Conservation (phyloP, 2,329 filamentous ascomycete species). For the Fusarium luffae region DNA sequence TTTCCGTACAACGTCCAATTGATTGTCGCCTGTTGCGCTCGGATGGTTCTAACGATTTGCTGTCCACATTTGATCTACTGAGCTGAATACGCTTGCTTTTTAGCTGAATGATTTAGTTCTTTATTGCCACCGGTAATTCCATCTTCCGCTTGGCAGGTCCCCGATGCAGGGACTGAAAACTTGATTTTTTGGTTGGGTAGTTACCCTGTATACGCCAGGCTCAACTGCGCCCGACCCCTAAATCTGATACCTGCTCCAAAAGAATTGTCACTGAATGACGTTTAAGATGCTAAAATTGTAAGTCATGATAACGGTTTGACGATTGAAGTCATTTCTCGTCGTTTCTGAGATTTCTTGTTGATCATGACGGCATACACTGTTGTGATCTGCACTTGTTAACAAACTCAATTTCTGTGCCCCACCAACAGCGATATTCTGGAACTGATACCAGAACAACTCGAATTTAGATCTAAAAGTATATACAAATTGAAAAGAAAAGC, state of each 20-base stretch:
- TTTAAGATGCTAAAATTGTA: neutral
- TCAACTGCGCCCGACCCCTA: too few relatives aligned
- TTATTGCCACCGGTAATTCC: neutral
- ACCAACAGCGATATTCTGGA: too few relatives aligned
- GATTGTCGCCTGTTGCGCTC: neutral
- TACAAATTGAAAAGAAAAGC: neutral
- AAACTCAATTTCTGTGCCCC: too few relatives aligned
- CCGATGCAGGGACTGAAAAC: neutral
- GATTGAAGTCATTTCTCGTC: neutral
- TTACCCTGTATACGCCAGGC: neutral
- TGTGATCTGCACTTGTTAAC: too few relatives aligned
- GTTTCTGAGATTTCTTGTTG: too few relatives aligned
- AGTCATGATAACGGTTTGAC: neutral
- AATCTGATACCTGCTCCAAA: too few relatives aligned
- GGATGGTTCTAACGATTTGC: neutral
- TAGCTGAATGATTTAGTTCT: neutral
- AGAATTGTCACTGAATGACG: neutral
- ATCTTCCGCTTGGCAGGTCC: neutral
- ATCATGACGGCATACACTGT: too few relatives aligned
- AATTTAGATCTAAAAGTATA: neutral
- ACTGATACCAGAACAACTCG: accelerated
- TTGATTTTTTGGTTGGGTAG: neutral
- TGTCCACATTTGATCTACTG: neutral
- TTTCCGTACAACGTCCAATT: neutral
- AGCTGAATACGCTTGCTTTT: neutral